A percentile compares a stretch with the other conserved stretches of the same genome.
phyloP scores from a whole-genome alignment of 2,329 filamentous ascomycete species.

The Exophiala lecanii-corni region DNA sequence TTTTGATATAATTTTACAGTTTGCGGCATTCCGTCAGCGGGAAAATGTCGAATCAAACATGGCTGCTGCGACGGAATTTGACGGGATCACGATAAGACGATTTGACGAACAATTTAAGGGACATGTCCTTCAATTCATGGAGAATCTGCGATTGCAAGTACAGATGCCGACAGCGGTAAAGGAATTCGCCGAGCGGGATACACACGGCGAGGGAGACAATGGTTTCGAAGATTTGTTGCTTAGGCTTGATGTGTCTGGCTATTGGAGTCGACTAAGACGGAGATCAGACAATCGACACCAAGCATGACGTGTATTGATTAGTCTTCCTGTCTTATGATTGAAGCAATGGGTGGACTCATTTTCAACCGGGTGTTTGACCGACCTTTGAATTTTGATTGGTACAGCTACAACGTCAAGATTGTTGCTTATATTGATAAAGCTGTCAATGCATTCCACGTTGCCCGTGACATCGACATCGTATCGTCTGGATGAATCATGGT shows the following conservation, averaged over 20 bases:
- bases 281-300: slow-evolving; percentile 1
- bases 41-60: not conserved
- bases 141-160: slow-evolving; percentile 66
- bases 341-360: too few relatives aligned
- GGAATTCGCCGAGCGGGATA: slow-evolving; percentile 29
- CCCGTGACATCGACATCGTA: too few relatives aligned
- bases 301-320: too few relatives aligned
- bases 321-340: too few relatives aligned
- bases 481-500: too few relatives aligned
- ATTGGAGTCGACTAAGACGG: slow-evolving; percentile 38
- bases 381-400: too few relatives aligned
- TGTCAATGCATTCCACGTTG: too few relatives aligned
- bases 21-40: slow-evolving; percentile 47
- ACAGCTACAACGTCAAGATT: too few relatives aligned
- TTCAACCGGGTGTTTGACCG: too few relatives aligned
- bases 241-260: slow-evolving; percentile 66
- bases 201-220: slow-evolving; percentile 30
- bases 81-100: slow-evolving; percentile 39
- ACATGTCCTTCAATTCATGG: slow-evolving; percentile 68
- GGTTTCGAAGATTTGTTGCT: slow-evolving; percentile 63
- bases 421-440: too few relatives aligned
- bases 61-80: slow-evolving; percentile 35
- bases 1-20: slow-evolving; percentile 66
- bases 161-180: slow-evolving; percentile 52
- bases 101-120: slow-evolving; percentile 65